Conservation (phyloP, 2,329 filamentous ascomycete genomes). For the Xylaria polymorpha region DNA sequence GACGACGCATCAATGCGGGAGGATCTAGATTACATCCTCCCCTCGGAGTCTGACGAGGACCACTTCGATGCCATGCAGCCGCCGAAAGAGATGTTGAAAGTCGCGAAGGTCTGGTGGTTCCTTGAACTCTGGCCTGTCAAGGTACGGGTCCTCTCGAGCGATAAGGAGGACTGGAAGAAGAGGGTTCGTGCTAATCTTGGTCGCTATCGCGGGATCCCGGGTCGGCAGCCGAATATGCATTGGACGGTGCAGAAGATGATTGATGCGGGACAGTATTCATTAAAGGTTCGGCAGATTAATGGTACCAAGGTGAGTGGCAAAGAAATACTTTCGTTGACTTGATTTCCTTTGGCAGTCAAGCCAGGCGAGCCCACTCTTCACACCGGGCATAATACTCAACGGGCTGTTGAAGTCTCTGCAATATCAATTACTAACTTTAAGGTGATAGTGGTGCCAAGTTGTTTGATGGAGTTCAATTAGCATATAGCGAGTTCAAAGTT, state of each 20-base stretch:
- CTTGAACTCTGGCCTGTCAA: slow-evolving; percentile 36
- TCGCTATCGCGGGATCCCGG: slow-evolving; percentile 16
- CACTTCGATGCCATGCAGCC: slow-evolving; percentile 32
- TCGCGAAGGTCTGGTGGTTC: slow-evolving; percentile 34
- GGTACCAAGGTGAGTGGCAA: slow-evolving; percentile 29
- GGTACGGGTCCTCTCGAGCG: slow-evolving; percentile 31
- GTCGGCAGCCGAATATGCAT: slow-evolving; percentile 30
- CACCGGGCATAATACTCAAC: no score
- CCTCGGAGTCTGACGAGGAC: slow-evolving; percentile 33
- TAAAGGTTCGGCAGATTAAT: slow-evolving; percentile 25
- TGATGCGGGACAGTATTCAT: slow-evolving; percentile 21
- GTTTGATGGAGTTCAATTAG: slow-evolving; percentile 1
- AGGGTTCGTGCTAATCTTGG: slow-evolving; percentile 31
- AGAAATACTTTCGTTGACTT: no score
- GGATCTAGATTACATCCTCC: slow-evolving; percentile 33
- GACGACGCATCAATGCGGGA: slow-evolving; percentile 27
- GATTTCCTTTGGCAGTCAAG: no score
- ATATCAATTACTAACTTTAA: background rate
- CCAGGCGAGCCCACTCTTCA: no score
- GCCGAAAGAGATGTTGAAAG: slow-evolving; percentile 29
- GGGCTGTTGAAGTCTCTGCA: no score
- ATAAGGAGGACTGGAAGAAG: slow-evolving; percentile 36
- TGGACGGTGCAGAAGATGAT: slow-evolving; percentile 37
- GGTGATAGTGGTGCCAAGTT: slow-evolving; percentile 2
- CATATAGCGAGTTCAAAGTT: background rate